Conservation (phyloP, 2,329 filamentous ascomycete species). For the Scedosporium boydii region DNA sequence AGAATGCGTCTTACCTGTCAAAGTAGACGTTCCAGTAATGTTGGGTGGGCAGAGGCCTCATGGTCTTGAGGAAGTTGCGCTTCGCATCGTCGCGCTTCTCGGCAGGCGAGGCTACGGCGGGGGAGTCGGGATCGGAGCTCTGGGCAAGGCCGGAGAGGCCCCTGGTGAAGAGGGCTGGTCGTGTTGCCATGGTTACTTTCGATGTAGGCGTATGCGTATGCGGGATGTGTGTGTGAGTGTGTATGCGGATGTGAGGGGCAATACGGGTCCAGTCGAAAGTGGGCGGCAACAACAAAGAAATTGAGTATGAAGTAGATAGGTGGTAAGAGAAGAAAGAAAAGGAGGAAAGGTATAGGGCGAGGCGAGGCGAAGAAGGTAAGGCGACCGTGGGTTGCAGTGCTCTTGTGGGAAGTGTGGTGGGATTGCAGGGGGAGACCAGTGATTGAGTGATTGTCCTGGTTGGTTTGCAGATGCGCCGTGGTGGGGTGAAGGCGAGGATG, state of each 20-base stretch:
- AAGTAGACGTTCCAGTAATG: conserved; percentile 72
- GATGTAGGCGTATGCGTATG: conserved; percentile 6
- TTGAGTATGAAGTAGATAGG: neutral
- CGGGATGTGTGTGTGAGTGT: neutral
- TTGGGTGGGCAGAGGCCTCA: conserved; percentile 64
- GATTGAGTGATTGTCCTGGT: neutral
- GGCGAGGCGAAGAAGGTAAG: neutral
- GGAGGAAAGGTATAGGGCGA: neutral
- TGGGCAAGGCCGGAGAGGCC: conserved; percentile 54
- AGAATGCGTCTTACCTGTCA: conserved; percentile 36
- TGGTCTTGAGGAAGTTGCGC: conserved; percentile 70
- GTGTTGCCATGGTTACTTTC: conserved; percentile 38
- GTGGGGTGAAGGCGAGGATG: neutral
- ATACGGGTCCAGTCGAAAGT: too few species aligned
- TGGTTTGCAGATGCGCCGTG: neutral
- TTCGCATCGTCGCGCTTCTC: conserved; percentile 69
- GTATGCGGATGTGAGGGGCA: neutral
- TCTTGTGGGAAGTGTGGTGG: neutral
- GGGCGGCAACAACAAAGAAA: neutral
- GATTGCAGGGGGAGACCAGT: neutral
- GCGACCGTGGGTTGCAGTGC: neutral
- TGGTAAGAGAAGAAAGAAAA: neutral
- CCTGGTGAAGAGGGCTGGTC: conserved; percentile 51
- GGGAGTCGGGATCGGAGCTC: conserved; percentile 48
- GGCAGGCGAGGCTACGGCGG: conserved; percentile 56